Conservation (phyloP, 768 basidiomycete species). For the Royoungia palumana region DNA sequence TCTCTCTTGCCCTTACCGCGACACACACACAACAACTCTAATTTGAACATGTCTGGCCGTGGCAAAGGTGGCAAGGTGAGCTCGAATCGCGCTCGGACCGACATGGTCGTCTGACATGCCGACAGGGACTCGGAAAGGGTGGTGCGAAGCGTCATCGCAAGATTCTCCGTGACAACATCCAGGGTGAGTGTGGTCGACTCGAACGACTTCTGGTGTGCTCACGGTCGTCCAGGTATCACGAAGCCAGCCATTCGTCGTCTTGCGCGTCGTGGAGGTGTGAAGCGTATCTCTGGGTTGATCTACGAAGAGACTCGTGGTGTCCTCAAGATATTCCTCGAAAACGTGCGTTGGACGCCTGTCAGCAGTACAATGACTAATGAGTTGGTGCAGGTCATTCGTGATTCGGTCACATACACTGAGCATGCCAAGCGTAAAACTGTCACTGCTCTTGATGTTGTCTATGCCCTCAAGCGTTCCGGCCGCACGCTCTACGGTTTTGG, state of each 20-base stretch:
- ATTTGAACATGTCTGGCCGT: constrained; percentile 80
- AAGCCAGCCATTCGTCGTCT: constrained; percentile 96
- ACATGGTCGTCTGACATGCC: neutral
- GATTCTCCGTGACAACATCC: constrained; percentile 84
- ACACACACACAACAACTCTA: constrained; percentile 3
- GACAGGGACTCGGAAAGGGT: constrained; percentile 89
- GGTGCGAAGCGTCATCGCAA: constrained; percentile 96
- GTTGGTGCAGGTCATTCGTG: constrained; percentile 72
- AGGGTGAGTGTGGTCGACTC: constrained; percentile 40
- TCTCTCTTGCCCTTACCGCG: constrained; percentile 5
- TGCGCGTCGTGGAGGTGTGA: constrained; percentile 94
- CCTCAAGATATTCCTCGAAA: constrained; percentile 89
- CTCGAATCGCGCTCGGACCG: neutral
- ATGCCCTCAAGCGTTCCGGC: constrained; percentile 80
- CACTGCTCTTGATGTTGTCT: constrained; percentile 91
- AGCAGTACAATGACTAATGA: constrained; percentile 31
- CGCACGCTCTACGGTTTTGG: constrained; percentile 94
- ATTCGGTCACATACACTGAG: constrained; percentile 98
- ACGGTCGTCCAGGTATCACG: constrained; percentile 65
- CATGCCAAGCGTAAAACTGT: constrained; percentile 96
- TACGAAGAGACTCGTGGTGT: constrained; percentile 91
- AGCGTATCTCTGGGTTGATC: constrained; percentile 83
- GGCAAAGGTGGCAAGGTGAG: constrained; percentile 90
- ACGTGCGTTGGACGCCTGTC: constrained; percentile 58
- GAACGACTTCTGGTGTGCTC: neutral